phyloP scores from a whole-genome alignment of 805 yeast genomes.

The Candida qinlingensis region DNA sequence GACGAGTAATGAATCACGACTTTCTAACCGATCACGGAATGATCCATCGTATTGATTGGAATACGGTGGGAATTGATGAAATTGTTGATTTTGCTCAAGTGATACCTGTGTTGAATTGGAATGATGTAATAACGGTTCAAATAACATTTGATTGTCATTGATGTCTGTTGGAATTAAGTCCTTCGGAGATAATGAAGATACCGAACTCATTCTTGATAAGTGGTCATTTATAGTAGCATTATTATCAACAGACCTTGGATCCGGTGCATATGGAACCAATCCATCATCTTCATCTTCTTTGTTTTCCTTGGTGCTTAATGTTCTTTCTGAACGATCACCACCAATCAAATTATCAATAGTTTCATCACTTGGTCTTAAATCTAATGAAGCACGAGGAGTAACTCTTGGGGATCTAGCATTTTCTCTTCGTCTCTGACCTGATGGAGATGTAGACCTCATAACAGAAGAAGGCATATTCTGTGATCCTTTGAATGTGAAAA shows the following conservation, averaged over 20 bases:
- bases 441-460: constrained; percentile 28
- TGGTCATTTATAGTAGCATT: neutral
- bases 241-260: neutral
- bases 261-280: neutral
- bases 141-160: constrained; percentile 2
- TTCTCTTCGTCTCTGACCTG: constrained; percentile 19
- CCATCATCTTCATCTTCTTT: neutral
- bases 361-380: constrained; percentile 7
- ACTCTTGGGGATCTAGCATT: constrained; percentile 12
- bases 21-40: constrained; percentile 16
- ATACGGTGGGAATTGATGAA: constrained; percentile 1
- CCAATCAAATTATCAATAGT: constrained; percentile 7
- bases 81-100: constrained; percentile 6
- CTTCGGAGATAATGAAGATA: constrained; percentile 11
- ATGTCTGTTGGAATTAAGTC: neutral
- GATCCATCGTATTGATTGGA: neutral
- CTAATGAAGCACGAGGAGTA: constrained; percentile 16
- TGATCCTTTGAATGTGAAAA: constrained; percentile 30
- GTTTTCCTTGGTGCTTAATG: neutral
- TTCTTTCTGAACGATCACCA: neutral
- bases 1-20: constrained; percentile 25
- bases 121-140: constrained; percentile 9
- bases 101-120: constrained; percentile 12
- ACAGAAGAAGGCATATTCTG: constrained; percentile 31
- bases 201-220: constrained; percentile 12